These are phyloP conservation scores for Neofusicoccum sp. DNA, from an alignment of 2,329 filamentous ascomycete species.

Conservation along the genomic window DNA sequence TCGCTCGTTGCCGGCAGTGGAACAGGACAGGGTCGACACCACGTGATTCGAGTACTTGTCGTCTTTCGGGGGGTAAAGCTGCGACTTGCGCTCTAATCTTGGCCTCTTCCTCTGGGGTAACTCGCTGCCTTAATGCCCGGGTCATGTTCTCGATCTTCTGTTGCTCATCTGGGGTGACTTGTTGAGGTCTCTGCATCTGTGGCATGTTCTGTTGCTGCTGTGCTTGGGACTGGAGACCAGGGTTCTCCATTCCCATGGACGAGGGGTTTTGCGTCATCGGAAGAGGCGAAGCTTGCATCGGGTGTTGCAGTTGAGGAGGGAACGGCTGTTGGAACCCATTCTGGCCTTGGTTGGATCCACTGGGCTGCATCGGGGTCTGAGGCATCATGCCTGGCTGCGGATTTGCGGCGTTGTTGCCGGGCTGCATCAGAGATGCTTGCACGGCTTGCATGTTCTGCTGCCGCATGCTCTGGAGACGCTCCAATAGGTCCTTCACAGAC, in stretches of 20 bases:
- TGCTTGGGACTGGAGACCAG: conserved; percentile 27
- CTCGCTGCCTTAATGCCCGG: conserved; percentile 49
- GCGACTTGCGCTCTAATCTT: conserved; percentile 45
- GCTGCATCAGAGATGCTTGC: conserved; percentile 20
- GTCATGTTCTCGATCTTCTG: conserved; percentile 42
- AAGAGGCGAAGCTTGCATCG: conserved; percentile 55
- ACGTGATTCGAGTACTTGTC: conserved; percentile 47
- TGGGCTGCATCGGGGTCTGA: conserved; percentile 37
- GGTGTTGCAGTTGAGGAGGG: conserved; percentile 53
- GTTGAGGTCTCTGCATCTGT: conserved; percentile 26
- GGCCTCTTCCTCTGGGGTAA: conserved; percentile 53
- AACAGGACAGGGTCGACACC: conserved; percentile 54
- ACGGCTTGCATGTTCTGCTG: conserved; percentile 7
- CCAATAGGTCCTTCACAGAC: not conserved
- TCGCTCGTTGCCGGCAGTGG: conserved; percentile 36
- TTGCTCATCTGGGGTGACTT: conserved; percentile 16
- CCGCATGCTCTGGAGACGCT: not conserved
- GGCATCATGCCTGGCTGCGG: conserved; percentile 37
- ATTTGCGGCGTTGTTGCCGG: not conserved
- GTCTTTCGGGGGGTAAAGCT: conserved; percentile 51
- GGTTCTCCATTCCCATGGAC: conserved; percentile 36
- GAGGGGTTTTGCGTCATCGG: conserved; percentile 38
- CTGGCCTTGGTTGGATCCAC: conserved; percentile 44
- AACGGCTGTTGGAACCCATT: conserved; percentile 46
- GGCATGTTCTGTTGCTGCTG: conserved; percentile 35